These are phyloP conservation scores for Pythium brassicae DNA, from an alignment of 352 stramenopile genomes.

Conservation along the genomic window DNA sequence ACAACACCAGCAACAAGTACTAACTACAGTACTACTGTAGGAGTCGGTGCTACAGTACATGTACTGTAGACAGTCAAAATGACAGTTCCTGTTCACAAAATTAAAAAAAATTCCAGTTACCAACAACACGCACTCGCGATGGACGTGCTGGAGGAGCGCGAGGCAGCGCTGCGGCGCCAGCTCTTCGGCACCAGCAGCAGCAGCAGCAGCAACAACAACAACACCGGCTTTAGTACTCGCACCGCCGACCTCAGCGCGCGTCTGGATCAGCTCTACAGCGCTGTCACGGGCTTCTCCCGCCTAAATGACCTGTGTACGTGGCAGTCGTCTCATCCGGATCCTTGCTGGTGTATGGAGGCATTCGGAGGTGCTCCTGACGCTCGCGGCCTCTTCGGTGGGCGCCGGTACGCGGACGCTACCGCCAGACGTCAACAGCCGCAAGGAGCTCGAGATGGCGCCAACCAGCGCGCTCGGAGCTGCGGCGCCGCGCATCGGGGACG, in stretches of 20 bases:
- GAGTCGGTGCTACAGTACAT: too few species aligned
- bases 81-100: too few species aligned
- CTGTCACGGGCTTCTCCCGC: constrained; percentile 30
- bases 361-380: too few species aligned
- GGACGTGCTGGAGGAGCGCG: constrained; percentile 53
- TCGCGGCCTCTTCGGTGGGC: too few species aligned
- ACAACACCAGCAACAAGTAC: too few species aligned
- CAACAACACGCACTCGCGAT: constrained; percentile 14
- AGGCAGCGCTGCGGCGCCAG: constrained; percentile 32
- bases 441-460: constrained; percentile 34
- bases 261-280: constrained; percentile 25
- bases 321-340: too few species aligned
- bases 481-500: constrained; percentile 23
- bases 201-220: background rate
- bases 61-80: too few species aligned
- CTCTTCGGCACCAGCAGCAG: constrained; percentile 17
- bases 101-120: background rate
- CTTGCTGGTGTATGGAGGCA: too few species aligned
- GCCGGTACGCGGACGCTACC: background rate
- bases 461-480: constrained; percentile 16
- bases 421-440: constrained; percentile 30
- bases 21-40: too few species aligned
- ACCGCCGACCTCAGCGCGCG: constrained; percentile 22
- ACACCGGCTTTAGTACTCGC: constrained; percentile 13
- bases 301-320: constrained; percentile 46